phyloP scores from a whole-genome alignment of 768 basidiomycete genomes.

The Podaxis sp. region DNA sequence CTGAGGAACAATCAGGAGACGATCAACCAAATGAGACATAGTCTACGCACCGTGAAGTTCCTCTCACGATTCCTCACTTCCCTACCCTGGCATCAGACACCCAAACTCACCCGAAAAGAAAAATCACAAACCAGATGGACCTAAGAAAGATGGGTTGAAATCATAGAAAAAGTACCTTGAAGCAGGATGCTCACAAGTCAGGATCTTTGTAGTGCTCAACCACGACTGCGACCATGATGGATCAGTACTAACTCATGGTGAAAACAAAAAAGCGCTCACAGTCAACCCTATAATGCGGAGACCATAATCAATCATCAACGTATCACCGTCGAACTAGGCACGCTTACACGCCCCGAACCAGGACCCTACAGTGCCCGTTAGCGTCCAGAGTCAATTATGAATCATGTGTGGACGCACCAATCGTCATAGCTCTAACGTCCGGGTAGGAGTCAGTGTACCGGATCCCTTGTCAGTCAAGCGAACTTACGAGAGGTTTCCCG shows the following conservation, averaged over 20 bases:
- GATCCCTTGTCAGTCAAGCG: not conserved
- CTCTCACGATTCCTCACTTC: slow-evolving; percentile 86
- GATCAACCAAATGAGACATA: not conserved
- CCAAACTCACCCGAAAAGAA: not conserved
- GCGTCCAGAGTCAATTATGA: not conserved
- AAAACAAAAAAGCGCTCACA: slow-evolving; percentile 41
- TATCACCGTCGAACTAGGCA: not conserved
- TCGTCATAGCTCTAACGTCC: slow-evolving; percentile 37
- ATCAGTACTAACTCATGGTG: not conserved
- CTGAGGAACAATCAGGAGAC: slow-evolving; percentile 27
- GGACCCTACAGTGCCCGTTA: slow-evolving; percentile 42
- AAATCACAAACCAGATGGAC: slow-evolving; percentile 71
- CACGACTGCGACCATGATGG: slow-evolving; percentile 47
- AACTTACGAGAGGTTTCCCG: slow-evolving; percentile 70
- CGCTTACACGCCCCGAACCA: slow-evolving; percentile 73
- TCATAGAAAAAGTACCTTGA: not conserved
- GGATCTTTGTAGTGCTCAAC: slow-evolving; percentile 68
- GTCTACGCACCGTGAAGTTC: slow-evolving; percentile 71
- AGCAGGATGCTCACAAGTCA: slow-evolving; percentile 63
- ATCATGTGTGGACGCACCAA: slow-evolving; percentile 27
- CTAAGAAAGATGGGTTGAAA: slow-evolving; percentile 31
- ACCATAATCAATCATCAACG: slow-evolving; percentile 2
- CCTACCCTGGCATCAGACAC: slow-evolving; percentile 39
- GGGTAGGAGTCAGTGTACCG: not conserved
- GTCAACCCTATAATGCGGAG: slow-evolving; percentile 50